These are phyloP conservation scores for Asterophora lycoperdoides DNA, from an alignment of 768 basidiomycete genomes.

Conservation along the genomic window DNA sequence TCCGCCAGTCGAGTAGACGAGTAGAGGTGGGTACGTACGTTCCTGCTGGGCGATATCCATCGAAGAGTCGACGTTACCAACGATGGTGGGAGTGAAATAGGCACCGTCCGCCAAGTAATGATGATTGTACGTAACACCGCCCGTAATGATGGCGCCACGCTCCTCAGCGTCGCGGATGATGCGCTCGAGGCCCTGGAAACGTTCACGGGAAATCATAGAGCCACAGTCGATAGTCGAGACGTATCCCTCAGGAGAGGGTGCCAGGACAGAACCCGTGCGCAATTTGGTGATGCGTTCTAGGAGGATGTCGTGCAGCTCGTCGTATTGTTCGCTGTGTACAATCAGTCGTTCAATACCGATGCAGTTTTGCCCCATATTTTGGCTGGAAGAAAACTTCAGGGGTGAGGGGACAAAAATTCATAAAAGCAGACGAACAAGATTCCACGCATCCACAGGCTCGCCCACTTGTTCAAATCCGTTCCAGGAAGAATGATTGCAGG, in stretches of 20 bases:
- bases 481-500: slow-evolving; percentile 85
- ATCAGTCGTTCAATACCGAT: slow-evolving; percentile 94
- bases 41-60: slow-evolving; percentile 82
- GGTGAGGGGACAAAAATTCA: not conserved
- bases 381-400: slow-evolving; percentile 41
- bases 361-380: slow-evolving; percentile 94
- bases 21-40: slow-evolving; percentile 41
- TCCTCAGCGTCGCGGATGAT: slow-evolving; percentile 68
- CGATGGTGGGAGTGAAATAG: slow-evolving; percentile 85
- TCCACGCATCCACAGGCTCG: slow-evolving; percentile 83
- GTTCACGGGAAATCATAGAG: slow-evolving; percentile 74
- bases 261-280: slow-evolving; percentile 74
- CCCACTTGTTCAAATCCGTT: slow-evolving; percentile 78
- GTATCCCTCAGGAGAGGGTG: slow-evolving; percentile 62
- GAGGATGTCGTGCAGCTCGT: slow-evolving; percentile 67
- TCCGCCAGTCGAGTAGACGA: not conserved
- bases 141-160: slow-evolving; percentile 60
- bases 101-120: slow-evolving; percentile 65
- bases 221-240: slow-evolving; percentile 79
- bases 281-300: slow-evolving; percentile 60
- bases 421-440: slow-evolving; percentile 62
- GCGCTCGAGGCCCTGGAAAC: slow-evolving; percentile 64
- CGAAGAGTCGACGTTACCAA: slow-evolving; percentile 67
- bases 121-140: slow-evolving; percentile 65
- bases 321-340: slow-evolving; percentile 74